Evolutionary conservation across 345 rosid genomes (phyloP), one percentile per base, ranked within the genome.

Genomic region (Punica granatum): DNA sequence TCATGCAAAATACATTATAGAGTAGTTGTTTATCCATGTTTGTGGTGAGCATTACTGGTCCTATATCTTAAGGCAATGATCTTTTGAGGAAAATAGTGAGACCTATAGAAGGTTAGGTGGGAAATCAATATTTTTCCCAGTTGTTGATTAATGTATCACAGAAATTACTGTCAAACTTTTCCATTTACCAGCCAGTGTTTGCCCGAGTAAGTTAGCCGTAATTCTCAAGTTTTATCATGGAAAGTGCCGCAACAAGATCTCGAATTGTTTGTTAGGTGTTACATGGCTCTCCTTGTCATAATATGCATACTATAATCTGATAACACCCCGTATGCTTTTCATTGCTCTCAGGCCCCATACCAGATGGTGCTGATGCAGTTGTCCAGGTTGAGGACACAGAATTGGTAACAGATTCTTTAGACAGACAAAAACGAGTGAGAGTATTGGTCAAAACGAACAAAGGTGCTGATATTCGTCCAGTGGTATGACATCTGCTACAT

Each of bases 281-380:
- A n/a, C 30, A 37, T 6, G 26, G 58, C 30, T 51, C 30, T 3
- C n/a, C 28, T 51, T 51, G 30, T 51, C 28, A 25, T n/a, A 23
- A 51, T 23, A 21, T 56, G 61, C 18, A 56, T 16, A 56, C 25
- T 56, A 15, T 10, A 26, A 26, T 9, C 34, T 56, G 61, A 56
- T 56, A 56, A n/a, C n/a, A n/a, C 10, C 26, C 26, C 61, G 26
- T 28, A 56, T 58, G 64, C 19, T 58, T 33, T 66, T 34, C 16
- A 51, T 72, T 36, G 67, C 59, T 34, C 39, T 46, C 72, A 91
- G 98, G 99, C 67, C 97, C 95, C 35, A 91, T 91, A 63, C 98
- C 99, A 23, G 90, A 94, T 81, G 96, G 98, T 63, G 99, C 99
- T 15, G 96, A 91, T 81, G 93, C 96, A 64, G 97, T 94, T 72